Base-by-base conservation (phyloP, 1,284 basidiomycete genomes). In the Trichosporon faecale region DNA sequence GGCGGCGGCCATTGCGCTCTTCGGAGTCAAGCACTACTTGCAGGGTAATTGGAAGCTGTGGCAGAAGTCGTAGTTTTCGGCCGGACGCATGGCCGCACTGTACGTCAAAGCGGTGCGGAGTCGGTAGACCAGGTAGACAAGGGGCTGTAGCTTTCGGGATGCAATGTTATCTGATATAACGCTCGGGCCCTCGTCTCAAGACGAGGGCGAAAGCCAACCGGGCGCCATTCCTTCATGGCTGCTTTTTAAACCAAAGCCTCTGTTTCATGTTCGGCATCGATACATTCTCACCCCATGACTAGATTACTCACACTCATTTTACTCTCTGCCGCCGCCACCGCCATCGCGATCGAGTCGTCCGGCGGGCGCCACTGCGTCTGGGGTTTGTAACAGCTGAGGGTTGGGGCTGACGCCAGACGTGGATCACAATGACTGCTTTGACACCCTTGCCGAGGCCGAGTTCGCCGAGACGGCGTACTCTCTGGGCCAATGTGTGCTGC, bases 1-100 rank as follows among this genome's bases (percentile, higher is more conserved):
- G 1, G 76, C 76, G 2, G 78, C 74, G 12, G 79, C 77, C 3
- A 6, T 78, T 12, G 64, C 76, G 65, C 73, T 85, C 23, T 73
- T 78, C 57, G 78, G 80, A 1, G 79, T 79, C 25, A 84, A 84
- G 73, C 65, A 76, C 14, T 83, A 80, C 73, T 69, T 79, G 49
- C 79, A 84, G 70, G 74, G 77, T 11, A 73, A 76, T 70, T 83
- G 68, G 68, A 73, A 71, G 66, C n/a, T 73, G 8, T 71, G 65
- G 33, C 52, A 71, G 40, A 69, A 66, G 64, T n/a, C 69, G 7
- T 73, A 65, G 40, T n/a, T 61, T 60, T 61, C 57, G 57, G 57
- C 57, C 57, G 57, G 16, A 61, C 18, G 27, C 18, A 61, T 61
- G 49, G 49, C 23, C 21, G 21, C 23, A 21, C 21, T 23, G 49